phyloP scores from a whole-genome alignment of 2,329 filamentous ascomycete species.

The Colletotrichum viniferum region DNA sequence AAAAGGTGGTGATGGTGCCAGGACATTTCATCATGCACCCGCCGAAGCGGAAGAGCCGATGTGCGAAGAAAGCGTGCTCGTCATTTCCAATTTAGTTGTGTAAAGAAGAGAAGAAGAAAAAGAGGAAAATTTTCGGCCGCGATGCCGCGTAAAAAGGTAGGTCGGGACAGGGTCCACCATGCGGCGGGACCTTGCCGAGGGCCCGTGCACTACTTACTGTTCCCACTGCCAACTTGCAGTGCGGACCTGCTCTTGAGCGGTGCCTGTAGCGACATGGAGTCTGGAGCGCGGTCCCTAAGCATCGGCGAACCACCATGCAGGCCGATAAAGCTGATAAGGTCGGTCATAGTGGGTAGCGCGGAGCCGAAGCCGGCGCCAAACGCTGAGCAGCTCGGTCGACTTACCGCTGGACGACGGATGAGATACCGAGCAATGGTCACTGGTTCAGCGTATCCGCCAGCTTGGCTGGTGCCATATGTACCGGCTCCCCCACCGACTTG shows the following conservation, averaged over 20 bases:
- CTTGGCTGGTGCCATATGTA: constrained; percentile 6
- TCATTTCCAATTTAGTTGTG: constrained; percentile 83
- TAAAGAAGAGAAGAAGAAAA: constrained; percentile 50
- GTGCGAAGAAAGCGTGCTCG: constrained; percentile 68
- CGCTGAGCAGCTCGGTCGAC: not conserved
- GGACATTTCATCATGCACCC: constrained; percentile 70
- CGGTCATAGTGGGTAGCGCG: not conserved
- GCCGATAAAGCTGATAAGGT: not conserved
- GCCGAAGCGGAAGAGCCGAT: constrained; percentile 58
- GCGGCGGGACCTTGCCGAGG: not conserved
- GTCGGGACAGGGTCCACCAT: not conserved
- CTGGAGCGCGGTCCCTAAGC: not conserved
- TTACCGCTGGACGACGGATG: not conserved
- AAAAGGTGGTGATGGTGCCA: constrained; percentile 67
- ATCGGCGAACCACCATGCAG: not conserved
- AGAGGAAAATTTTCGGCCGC: constrained; percentile 17
- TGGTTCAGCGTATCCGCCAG: not conserved
- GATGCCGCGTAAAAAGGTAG: constrained; percentile 9
- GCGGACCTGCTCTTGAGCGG: not conserved
- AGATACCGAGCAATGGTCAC: not conserved
- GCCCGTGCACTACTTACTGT: not conserved
- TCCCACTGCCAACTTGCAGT: not conserved
- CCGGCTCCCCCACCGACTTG: not conserved
- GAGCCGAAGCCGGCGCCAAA: not conserved
- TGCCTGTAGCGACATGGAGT: not conserved